These are phyloP conservation scores for Sporopachydermia lactativora DNA, from an alignment of 805 yeast species.

Conservation along the genomic window DNA sequence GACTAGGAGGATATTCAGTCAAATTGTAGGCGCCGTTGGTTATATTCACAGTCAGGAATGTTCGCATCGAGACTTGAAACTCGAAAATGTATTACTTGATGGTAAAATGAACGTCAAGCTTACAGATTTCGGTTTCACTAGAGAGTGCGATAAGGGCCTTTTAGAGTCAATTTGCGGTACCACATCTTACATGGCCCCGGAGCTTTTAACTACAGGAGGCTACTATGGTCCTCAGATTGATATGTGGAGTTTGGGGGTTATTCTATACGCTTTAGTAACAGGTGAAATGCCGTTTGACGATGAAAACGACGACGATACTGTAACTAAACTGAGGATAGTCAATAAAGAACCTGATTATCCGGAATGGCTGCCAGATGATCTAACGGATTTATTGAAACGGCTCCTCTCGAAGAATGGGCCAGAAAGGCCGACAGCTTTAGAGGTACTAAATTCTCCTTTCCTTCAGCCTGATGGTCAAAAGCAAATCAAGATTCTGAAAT, in stretches of 20 bases:
- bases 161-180: conserved; percentile 89
- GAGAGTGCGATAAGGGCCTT: conserved; percentile 50
- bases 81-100: conserved; percentile 62
- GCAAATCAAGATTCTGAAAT: conserved; percentile 27
- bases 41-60: conserved; percentile 29
- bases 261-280: conserved; percentile 66
- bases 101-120: conserved; percentile 50
- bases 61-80: conserved; percentile 20
- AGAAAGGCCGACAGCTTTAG: conserved; percentile 40
- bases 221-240: conserved; percentile 77
- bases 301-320: conserved; percentile 60
- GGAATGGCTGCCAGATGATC: conserved; percentile 32
- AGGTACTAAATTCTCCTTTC: conserved; percentile 37
- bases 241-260: conserved; percentile 87
- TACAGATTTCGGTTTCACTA: conserved; percentile 88
- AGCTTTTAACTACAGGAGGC: conserved; percentile 49
- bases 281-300: conserved; percentile 83
- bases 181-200: conserved; percentile 95
- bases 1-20: conserved; percentile 41
- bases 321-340: conserved; percentile 45
- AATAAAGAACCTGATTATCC: conserved; percentile 48
- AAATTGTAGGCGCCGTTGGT: conserved; percentile 40
- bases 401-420: conserved; percentile 56
- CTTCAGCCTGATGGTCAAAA: conserved; percentile 30
- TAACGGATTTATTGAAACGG: conserved; percentile 33